Evolutionary conservation across 345 rosid genomes (phyloP).

Genomic region (Psidium friedrichsthalianum): DNA sequence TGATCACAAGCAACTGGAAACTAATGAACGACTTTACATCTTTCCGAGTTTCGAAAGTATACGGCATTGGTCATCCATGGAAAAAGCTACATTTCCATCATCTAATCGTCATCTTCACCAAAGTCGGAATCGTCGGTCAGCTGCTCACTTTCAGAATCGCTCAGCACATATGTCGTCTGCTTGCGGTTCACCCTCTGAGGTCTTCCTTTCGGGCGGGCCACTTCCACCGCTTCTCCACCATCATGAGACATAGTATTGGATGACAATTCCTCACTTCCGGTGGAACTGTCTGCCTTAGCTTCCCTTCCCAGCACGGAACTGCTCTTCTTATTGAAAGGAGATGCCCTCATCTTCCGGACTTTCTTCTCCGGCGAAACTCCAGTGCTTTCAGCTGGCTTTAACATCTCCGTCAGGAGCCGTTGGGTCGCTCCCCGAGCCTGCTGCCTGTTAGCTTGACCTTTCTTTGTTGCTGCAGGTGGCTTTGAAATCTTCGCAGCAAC

Average conservation of each 20-base stretch:
- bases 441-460: constrained; percentile 40
- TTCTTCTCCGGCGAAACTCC: constrained; percentile 78
- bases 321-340: constrained; percentile 91
- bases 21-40: not conserved
- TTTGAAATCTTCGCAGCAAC: constrained; percentile 32
- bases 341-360: constrained; percentile 81
- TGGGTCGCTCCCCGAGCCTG: constrained; percentile 21
- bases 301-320: constrained; percentile 39
- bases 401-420: constrained; percentile 46
- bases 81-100: not conserved
- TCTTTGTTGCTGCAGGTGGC: constrained; percentile 53
- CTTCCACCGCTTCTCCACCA: constrained; percentile 6
- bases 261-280: not conserved
- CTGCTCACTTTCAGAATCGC: constrained; percentile 58
- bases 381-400: constrained; percentile 36
- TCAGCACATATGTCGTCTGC: constrained; percentile 43
- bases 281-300: not conserved
- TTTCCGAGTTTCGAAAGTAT: not conserved
- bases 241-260: constrained; percentile 1
- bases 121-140: constrained; percentile 47
- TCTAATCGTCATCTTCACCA: constrained; percentile 25
- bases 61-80: not conserved
- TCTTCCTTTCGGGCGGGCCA: constrained; percentile 30
- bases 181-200: constrained; percentile 46
- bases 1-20: not conserved